Evolutionary conservation across 345 rosid genomes (phyloP), one percentile per base, ranked within the genome.

Genomic region (Lepidium sativum): DNA sequence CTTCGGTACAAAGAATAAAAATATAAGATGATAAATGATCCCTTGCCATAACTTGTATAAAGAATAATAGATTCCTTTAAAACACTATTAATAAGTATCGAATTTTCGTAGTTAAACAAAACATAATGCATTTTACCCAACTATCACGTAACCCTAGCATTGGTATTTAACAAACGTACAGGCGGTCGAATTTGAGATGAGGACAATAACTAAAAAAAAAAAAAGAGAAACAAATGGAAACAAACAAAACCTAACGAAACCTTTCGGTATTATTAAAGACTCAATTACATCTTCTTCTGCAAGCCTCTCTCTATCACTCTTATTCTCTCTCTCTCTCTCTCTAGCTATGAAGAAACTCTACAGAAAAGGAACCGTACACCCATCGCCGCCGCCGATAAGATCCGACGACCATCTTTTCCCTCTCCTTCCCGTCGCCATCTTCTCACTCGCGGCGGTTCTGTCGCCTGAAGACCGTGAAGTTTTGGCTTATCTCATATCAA

Each of bases 301-400:
- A 65, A 69, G 34, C 3, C 60, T 41, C 16, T n/a, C 38, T 42
- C 18, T 31, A 48, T 63, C 59, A 54, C 45, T 66, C 53, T 14
- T n/a, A n/a, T n/a, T 38, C 33, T 20, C 32, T 23, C 60, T 6
- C 52, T 14, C 73, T 57, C n/a, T n/a, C n/a, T n/a, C n/a, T n/a
- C n/a, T n/a, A 12, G 29, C 51, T 6, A 89, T 89, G 97, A 90
- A 84, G 92, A 90, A 87, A 77, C 85, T 87, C 8, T 82, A 75
- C 81, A 70, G 86, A 5, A 84, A 78, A 65, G 81, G 91, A 78
- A 77, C 84, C 18, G 86, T 90, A 63, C 90, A 90, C 34, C 97
- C 97, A 0, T 85, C 88, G 9, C 81, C 86, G 4, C 80, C 85
- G 43, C 83, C 76, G 13, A 12, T 43, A 27, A 70, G 74, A 23